These are phyloP conservation scores for Phytopythium ostracodes DNA, from an alignment of 352 stramenopile genomes.

Conservation along the genomic window DNA sequence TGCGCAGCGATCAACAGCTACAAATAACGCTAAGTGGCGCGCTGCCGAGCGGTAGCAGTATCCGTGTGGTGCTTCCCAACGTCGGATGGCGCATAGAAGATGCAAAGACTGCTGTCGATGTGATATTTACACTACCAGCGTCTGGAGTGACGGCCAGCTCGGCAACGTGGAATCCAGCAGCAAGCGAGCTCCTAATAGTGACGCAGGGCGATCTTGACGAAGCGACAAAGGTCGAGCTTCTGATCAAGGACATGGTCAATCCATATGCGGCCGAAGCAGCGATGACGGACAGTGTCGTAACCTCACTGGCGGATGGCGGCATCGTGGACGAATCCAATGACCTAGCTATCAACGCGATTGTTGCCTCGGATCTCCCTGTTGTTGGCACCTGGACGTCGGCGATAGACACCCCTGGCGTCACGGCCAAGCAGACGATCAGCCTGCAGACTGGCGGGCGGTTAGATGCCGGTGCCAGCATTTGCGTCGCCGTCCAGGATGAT, in stretches of 20 bases:
- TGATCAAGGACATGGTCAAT: conserved; percentile 50
- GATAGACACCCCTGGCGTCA: conserved; percentile 41
- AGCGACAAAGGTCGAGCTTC: conserved; percentile 26
- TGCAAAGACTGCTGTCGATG: conserved; percentile 8
- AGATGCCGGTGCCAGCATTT: conserved; percentile 33
- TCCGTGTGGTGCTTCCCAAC: conserved; percentile 31
- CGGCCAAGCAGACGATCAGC: conserved; percentile 34
- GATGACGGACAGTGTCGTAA: conserved; percentile 23
- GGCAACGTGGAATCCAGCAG: conserved; percentile 22
- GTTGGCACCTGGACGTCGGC: conserved; percentile 31
- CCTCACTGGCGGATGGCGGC: conserved; percentile 31
- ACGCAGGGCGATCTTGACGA: conserved; percentile 37
- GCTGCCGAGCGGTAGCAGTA: conserved; percentile 43
- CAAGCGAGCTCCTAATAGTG: conserved; percentile 26
- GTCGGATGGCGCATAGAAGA: conserved; percentile 34
- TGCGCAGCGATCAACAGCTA: conserved; percentile 48
- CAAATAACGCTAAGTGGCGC: conserved; percentile 37
- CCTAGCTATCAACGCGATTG: conserved; percentile 42
- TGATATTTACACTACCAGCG: conserved; percentile 27
- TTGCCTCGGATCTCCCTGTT: conserved; percentile 17
- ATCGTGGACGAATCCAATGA: conserved; percentile 43
- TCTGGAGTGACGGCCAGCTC: conserved; percentile 28
- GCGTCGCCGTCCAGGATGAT: conserved; percentile 23
- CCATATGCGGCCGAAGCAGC: conserved; percentile 28
- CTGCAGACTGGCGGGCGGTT: conserved; percentile 42